Conservation (phyloP, 306 rosid genomes). For the Hippophae rhamnoides region DNA sequence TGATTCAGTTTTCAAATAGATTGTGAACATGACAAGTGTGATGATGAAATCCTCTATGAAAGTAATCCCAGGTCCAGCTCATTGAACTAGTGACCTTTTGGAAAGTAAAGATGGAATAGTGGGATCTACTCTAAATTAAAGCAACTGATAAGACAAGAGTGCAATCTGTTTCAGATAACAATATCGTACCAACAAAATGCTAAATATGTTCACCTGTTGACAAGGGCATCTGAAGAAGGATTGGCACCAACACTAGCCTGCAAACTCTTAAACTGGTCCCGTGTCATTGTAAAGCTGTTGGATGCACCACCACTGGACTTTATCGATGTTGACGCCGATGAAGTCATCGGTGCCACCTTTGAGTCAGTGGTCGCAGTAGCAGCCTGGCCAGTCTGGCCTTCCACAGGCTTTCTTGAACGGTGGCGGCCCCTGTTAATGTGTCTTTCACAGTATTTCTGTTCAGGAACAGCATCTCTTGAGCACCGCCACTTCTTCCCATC, state of each 20-base stretch:
- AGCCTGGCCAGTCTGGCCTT: slow-evolving; percentile 50
- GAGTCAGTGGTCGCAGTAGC: slow-evolving; percentile 28
- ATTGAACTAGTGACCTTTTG: slow-evolving; percentile 25
- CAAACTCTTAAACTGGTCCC: slow-evolving; percentile 31
- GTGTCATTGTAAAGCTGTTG: slow-evolving; percentile 11
- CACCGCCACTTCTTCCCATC: slow-evolving; percentile 65
- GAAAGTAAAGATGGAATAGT: slow-evolving; percentile 23
- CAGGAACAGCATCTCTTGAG: slow-evolving; percentile 50
- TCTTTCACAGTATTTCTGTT: slow-evolving; percentile 53
- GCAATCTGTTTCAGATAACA: slow-evolving; percentile 2
- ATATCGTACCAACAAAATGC: neutral
- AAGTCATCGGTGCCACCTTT: slow-evolving; percentile 18
- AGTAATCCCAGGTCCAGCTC: slow-evolving; percentile 28
- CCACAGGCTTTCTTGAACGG: slow-evolving; percentile 74
- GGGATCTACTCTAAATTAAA: slow-evolving; percentile 26
- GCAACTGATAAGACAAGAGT: slow-evolving; percentile 10
- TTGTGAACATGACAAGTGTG: slow-evolving; percentile 8
- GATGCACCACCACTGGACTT: slow-evolving; percentile 21
- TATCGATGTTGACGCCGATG: slow-evolving; percentile 18
- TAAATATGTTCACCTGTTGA: slow-evolving; percentile 24
- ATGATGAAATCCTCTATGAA: slow-evolving; percentile 12
- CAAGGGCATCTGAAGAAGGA: slow-evolving; percentile 21
- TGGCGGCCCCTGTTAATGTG: slow-evolving; percentile 61
- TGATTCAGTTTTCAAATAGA: slow-evolving; percentile 14
- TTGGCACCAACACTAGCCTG: slow-evolving; percentile 21